A percentile compares a stretch with the other conserved stretches of the same genome.
phyloP scores from a whole-genome alignment of 306 rosid genomes.

The Vigna trinervia region DNA sequence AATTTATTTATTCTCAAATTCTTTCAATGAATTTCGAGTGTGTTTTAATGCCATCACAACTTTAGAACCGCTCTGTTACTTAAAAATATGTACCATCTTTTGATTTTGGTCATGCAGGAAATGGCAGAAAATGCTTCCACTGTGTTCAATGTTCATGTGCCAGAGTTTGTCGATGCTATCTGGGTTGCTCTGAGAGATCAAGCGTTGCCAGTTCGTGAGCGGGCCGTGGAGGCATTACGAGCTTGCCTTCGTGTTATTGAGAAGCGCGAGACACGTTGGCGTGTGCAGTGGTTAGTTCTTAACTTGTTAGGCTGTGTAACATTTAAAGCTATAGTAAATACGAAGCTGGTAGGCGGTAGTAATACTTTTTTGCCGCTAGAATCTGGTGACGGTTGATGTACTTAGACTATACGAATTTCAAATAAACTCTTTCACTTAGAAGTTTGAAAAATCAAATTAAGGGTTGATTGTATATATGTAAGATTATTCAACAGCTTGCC shows the following conservation, averaged over 20 bases:
- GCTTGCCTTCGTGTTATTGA: conserved; percentile 97
- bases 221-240: conserved; percentile 97
- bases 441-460: conserved; percentile 13
- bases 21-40: not conserved
- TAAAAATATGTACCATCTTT: conserved; percentile 16
- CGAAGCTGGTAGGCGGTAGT: conserved; percentile 19
- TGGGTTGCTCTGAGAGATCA: conserved; percentile 99
- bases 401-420: conserved; percentile 20
- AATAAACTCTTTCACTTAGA: not conserved
- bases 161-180: conserved; percentile 96
- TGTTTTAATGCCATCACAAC: conserved; percentile 31
- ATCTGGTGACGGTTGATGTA: conserved; percentile 16
- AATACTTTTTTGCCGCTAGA: conserved; percentile 31
- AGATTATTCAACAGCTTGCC: conserved; percentile 20
- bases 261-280: conserved; percentile 98
- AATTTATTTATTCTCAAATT: not conserved
- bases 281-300: conserved; percentile 89
- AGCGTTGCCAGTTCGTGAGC: conserved; percentile 85
- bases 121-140: conserved; percentile 99
- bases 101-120: conserved; percentile 65
- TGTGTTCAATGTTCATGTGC: conserved; percentile 94
- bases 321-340: conserved; percentile 5
- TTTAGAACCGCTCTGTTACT: conserved; percentile 10
- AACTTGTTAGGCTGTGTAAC: conserved; percentile 1
- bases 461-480: conserved; percentile 8